These are phyloP conservation scores for Penicillium manginii DNA, from an alignment of 495 filamentous ascomycete species.

Conservation along the genomic window DNA sequence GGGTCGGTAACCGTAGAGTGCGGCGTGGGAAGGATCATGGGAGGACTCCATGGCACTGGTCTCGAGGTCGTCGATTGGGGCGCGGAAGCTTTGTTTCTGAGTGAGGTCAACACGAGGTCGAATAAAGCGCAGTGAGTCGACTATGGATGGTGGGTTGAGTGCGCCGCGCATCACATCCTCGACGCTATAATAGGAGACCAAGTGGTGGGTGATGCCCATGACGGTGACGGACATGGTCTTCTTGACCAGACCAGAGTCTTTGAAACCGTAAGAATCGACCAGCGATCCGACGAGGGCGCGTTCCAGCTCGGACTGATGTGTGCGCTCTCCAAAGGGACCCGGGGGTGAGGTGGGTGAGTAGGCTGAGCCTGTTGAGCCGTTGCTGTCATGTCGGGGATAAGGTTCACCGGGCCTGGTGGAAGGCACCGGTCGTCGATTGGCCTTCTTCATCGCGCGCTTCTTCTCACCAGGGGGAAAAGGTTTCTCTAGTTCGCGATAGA, in stretches of 20 bases:
- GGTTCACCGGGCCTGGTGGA: conserved; percentile 53
- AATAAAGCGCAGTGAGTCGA: conserved; percentile 57
- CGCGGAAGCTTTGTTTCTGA: conserved; percentile 70
- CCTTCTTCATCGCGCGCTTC: conserved; percentile 81
- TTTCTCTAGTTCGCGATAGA: conserved; percentile 85
- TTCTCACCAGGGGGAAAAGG: conserved; percentile 87
- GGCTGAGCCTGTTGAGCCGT: conserved; percentile 27
- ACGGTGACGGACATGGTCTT: conserved; percentile 86
- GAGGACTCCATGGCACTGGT: conserved; percentile 44
- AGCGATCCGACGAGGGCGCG: conserved; percentile 79
- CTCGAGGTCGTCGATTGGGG: conserved; percentile 65
- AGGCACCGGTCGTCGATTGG: conserved; percentile 47
- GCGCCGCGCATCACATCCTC: conserved; percentile 68
- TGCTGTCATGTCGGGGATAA: conserved; percentile 54
- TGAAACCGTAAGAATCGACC: conserved; percentile 86
- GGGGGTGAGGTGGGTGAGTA: conserved; percentile 49
- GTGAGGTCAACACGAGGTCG: conserved; percentile 61
- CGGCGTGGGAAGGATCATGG: conserved; percentile 42
- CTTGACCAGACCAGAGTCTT: conserved; percentile 81
- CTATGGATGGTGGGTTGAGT: conserved; percentile 65
- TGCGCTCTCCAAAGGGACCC: conserved; percentile 41
- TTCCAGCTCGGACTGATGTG: conserved; percentile 59
- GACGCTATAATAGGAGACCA: conserved; percentile 87
- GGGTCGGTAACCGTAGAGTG: conserved; percentile 46
- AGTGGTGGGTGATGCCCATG: conserved; percentile 70